These are phyloP conservation scores for Puccinia polysora DNA, from an alignment of 1,284 basidiomycete genomes.

Conservation along the genomic window DNA sequence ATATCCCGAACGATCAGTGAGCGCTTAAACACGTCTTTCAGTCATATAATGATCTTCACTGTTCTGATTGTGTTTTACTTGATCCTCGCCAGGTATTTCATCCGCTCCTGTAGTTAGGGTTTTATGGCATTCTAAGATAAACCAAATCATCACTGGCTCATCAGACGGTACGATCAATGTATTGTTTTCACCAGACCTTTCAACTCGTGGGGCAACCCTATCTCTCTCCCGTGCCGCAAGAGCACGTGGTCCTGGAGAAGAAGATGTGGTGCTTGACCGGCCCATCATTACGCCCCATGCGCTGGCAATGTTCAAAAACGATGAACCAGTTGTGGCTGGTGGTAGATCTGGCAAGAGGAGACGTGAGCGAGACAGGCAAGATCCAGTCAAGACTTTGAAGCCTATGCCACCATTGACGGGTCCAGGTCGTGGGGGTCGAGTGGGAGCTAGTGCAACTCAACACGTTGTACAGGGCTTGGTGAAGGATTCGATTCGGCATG, in stretches of 20 bases:
- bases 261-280: conserved; percentile 63
- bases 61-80: background rate
- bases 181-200: conserved; percentile 79
- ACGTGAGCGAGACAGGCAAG: conserved; percentile 77
- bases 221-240: conserved; percentile 62
- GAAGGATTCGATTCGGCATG: conserved; percentile 75
- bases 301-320: conserved; percentile 79
- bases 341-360: conserved; percentile 69
- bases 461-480: conserved; percentile 90
- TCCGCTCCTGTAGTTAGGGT: conserved; percentile 77
- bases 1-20: conserved; percentile 31
- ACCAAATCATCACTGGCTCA: conserved; percentile 83
- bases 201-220: conserved; percentile 84
- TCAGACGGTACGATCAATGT: conserved; percentile 84
- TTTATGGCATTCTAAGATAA: conserved; percentile 92
- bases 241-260: conserved; percentile 48
- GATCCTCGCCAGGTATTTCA: conserved; percentile 43
- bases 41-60: background rate
- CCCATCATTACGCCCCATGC: conserved; percentile 83
- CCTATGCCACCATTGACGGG: conserved; percentile 87
- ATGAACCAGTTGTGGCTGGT: conserved; percentile 57
- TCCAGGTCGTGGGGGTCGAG: conserved; percentile 82
- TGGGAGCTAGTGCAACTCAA: conserved; percentile 90
- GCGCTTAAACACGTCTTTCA: background rate
- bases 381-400: conserved; percentile 80